Evolutionary conservation across 2,329 filamentous ascomycete species (phyloP).

Genomic region (Colletotrichum gigasporum): DNA sequence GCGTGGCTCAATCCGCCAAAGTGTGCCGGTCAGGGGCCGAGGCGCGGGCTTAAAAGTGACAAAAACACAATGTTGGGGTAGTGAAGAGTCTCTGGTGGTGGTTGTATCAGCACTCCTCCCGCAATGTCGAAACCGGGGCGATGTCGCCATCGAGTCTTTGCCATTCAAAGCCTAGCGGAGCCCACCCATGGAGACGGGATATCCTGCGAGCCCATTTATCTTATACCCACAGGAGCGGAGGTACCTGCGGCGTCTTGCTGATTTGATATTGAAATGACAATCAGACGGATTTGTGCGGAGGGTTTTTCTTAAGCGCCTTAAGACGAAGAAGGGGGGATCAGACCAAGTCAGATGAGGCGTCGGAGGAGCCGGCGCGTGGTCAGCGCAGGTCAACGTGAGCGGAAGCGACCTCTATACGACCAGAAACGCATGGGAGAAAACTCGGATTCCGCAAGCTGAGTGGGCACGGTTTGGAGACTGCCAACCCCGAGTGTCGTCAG

Average conservation of each 20-base stretch:
- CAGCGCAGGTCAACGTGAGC: not conserved
- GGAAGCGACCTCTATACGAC: not conserved
- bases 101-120: constrained; percentile 23
- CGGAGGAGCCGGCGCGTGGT: constrained; percentile 9
- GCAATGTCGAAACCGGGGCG: constrained; percentile 33
- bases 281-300: not conserved
- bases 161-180: constrained; percentile 32
- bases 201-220: constrained; percentile 18
- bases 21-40: not conserved
- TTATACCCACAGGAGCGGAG: constrained; percentile 12
- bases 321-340: constrained; percentile 7
- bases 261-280: constrained; percentile 13
- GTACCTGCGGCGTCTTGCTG: not conserved
- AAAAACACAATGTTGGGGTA: constrained; percentile 2
- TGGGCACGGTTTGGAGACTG: constrained; percentile 10
- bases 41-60: constrained; percentile 9
- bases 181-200: constrained; percentile 13
- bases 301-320: constrained; percentile 10
- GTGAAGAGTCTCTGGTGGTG: constrained; percentile 14
- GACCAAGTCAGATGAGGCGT: constrained; percentile 12
- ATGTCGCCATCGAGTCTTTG: constrained; percentile 39
- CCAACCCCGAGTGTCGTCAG: constrained; percentile 23
- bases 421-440: constrained; percentile 3
- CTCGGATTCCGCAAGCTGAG: constrained; percentile 1
- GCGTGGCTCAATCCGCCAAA: constrained; percentile 7